phyloP scores from a whole-genome alignment of 2,329 filamentous ascomycete species.

The Coniochaeta ligniaria region DNA sequence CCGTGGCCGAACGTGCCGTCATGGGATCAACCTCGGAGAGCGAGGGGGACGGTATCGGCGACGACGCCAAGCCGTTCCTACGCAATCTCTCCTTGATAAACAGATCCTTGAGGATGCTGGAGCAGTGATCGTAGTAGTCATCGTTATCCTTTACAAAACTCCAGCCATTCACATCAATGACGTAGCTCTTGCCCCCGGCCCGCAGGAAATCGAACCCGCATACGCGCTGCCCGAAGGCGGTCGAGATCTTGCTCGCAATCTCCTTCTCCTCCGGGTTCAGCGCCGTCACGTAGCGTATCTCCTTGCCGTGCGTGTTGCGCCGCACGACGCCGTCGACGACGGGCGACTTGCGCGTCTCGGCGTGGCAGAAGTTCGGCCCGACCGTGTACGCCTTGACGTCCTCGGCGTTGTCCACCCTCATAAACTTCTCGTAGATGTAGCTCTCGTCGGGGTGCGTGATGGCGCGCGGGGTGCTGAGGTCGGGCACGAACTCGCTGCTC shows the following conservation, averaged over 20 bases:
- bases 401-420: conserved; percentile 93
- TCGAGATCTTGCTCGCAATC: conserved; percentile 85
- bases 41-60: conserved; percentile 44
- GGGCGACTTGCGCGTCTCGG: conserved; percentile 93
- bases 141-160: conserved; percentile 99
- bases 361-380: conserved; percentile 86
- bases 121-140: conserved; percentile 91
- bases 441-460: conserved; percentile 76
- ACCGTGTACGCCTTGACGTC: conserved; percentile 99
- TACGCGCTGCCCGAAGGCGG: conserved; percentile 86
- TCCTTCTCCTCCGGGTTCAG: conserved; percentile 72
- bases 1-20: conserved; percentile 20
- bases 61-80: conserved; percentile 50
- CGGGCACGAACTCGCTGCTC: conserved; percentile 86
- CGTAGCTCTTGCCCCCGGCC: conserved; percentile 83
- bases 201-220: conserved; percentile 94
- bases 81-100: conserved; percentile 75
- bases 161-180: conserved; percentile 99
- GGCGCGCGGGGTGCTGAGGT: conserved; percentile 67
- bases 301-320: conserved; percentile 94
- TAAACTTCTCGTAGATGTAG: conserved; percentile 95
- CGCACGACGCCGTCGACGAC: conserved; percentile 95
- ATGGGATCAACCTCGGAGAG: conserved; percentile 29
- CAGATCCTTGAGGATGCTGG: conserved; percentile 78
- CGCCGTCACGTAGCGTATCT: conserved; percentile 88